Evolutionary conservation across 2,329 filamentous ascomycete genomes (phyloP), one percentile per base, ranked within the genome.

Genomic region (Neonectria magnoliae): DNA sequence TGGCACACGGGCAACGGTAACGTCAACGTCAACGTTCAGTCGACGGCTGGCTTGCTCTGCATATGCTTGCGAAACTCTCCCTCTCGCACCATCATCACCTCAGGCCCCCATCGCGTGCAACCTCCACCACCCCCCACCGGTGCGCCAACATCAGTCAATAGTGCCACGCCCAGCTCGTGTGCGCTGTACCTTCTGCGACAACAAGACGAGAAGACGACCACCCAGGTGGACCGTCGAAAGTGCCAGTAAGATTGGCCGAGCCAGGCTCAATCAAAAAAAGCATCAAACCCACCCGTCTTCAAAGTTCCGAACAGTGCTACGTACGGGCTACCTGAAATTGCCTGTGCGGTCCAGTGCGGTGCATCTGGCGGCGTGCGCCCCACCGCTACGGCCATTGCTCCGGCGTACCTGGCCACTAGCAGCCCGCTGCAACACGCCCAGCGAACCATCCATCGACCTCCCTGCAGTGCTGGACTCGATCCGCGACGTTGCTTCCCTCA

Each of bases 401-500:
- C 65, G 61, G 57, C 68, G 58, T 68, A 60, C 64, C 64, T 64
- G 66, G 41, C 38, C 38, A 42, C 38, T 18, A 18, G 38, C 16
- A 18, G 38, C n/a, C 38, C n/a, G n/a, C 36, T 38, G 36, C 36
- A 38, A n/a, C 14, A 38, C 36, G 14, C 57, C 64, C 50, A 64
- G 68, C 62, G 64, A 68, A 71, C 68, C 73, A 60, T 61, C 66
- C 66, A 50, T 60, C 62, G 62, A 56, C 60, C 73, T 68, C 73
- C 73, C 73, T 74, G 73, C 67, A 69, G 67, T 66, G 58, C 60
- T 68, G 65, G 60, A 63, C 29, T 68, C 66, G 60, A 64, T 71
- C 68, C 72, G 71, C 70, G 72, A 72, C 71, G 65, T 68, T 73
- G 66, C 68, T 72, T 70, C 65, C 71, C 65, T 73, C 70, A 70